Evolutionary conservation across 805 yeast genomes (phyloP).

Genomic region (Tetrapisispora taiwanensis): DNA sequence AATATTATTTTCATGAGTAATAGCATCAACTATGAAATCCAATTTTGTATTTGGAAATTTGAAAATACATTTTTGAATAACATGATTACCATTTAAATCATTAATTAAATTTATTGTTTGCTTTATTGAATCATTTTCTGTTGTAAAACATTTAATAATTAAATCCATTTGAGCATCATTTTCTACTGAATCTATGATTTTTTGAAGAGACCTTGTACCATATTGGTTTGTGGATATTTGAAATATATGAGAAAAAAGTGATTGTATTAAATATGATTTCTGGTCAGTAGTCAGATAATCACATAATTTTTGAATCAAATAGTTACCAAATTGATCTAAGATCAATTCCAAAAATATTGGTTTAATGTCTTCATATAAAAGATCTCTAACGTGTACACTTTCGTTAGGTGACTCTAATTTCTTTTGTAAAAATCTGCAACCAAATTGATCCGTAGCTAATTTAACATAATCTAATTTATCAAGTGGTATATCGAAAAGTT

Average conservation of each 20-base stretch:
- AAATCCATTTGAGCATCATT: slow-evolving; percentile 45
- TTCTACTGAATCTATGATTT: slow-evolving; percentile 57
- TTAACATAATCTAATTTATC: slow-evolving; percentile 46
- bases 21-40: slow-evolving; percentile 63
- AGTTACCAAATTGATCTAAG: slow-evolving; percentile 76
- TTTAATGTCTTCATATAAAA: slow-evolving; percentile 50
- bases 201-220: slow-evolving; percentile 76
- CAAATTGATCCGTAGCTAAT: slow-evolving; percentile 67
- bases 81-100: slow-evolving; percentile 76
- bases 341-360: slow-evolving; percentile 55
- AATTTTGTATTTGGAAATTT: slow-evolving; percentile 56
- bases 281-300: slow-evolving; percentile 48
- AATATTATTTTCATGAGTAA: slow-evolving; percentile 43
- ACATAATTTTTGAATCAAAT: slow-evolving; percentile 62
- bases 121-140: slow-evolving; percentile 31
- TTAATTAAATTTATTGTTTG: slow-evolving; percentile 61
- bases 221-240: slow-evolving; percentile 67
- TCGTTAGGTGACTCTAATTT: slow-evolving; percentile 41
- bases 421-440: slow-evolving; percentile 69
- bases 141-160: slow-evolving; percentile 39
- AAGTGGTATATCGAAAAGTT: slow-evolving; percentile 7
- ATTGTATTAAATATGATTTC: slow-evolving; percentile 44
- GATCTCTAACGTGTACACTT: slow-evolving; percentile 43
- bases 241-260: slow-evolving; percentile 45
- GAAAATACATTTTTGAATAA: slow-evolving; percentile 66